A percentile compares a stretch with the other conserved stretches of the same genome.
Conservation (phyloP, 140 eudicot species). For the Eryngium alpinum region DNA sequence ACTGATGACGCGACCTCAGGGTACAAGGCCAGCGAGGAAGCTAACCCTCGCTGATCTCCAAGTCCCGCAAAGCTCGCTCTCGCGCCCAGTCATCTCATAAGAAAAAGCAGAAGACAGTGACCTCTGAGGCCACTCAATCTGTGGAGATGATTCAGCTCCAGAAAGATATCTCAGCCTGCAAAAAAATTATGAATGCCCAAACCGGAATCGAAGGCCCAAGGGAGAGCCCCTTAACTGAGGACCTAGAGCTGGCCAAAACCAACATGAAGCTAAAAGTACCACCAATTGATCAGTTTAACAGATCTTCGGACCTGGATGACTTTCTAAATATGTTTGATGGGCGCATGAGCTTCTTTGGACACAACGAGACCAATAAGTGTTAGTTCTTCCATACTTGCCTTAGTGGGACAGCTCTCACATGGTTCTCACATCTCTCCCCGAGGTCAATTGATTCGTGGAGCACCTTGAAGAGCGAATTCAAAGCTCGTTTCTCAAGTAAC, state of each 20-base stretch:
- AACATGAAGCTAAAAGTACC: neutral
- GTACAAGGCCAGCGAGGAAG: too few species aligned
- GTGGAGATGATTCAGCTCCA: too few species aligned
- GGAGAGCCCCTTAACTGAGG: neutral
- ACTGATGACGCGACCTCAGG: too few species aligned
- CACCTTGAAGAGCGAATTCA: neutral
- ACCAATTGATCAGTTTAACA: neutral
- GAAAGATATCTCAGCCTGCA: too few species aligned
- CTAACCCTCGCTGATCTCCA: too few species aligned
- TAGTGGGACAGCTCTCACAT: neutral
- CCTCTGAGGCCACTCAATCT: too few species aligned
- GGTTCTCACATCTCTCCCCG: neutral
- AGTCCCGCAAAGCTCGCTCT: too few species aligned
- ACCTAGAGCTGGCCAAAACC: neutral
- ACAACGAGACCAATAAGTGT: neutral
- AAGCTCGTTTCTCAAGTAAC: neutral
- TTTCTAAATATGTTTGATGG: neutral
- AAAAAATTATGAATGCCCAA: too few species aligned
- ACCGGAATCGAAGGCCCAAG: neutral
- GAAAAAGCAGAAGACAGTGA: too few species aligned
- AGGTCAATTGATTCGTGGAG: neutral
- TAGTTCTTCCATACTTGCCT: neutral
- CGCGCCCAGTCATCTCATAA: too few species aligned
- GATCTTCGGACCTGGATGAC: neutral
- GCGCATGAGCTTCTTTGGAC: neutral